Conservation (phyloP, 495 filamentous ascomycete species). For the Chaetomium cochliodes region DNA sequence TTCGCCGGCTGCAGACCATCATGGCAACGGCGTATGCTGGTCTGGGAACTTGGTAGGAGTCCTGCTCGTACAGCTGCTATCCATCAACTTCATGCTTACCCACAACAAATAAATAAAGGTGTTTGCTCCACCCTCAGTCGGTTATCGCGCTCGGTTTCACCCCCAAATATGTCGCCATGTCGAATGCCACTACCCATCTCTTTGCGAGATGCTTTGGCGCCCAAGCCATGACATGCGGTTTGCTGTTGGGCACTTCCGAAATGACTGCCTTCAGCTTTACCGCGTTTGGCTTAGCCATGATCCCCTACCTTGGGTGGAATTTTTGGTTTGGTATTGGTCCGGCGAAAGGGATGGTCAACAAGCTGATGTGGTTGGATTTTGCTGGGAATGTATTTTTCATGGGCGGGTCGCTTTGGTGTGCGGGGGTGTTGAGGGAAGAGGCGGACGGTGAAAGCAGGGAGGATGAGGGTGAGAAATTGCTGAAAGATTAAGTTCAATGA, state of each 20-base stretch:
- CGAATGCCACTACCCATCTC: conserved; percentile 27
- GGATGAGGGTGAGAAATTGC: no score
- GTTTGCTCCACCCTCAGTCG: conserved; percentile 30
- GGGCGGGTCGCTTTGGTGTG: conserved; percentile 26
- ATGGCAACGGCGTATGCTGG: conserved; percentile 27
- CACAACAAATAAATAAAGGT: conserved; percentile 18
- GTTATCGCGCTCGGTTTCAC: conserved; percentile 30
- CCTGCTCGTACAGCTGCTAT: background rate
- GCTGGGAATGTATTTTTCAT: conserved; percentile 30
- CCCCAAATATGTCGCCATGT: conserved; percentile 24
- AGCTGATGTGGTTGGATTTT: conserved; percentile 32
- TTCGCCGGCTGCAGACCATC: conserved; percentile 29
- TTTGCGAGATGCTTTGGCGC: conserved; percentile 34
- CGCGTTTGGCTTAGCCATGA: conserved; percentile 32
- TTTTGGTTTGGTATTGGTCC: conserved; percentile 33
- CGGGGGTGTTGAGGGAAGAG: conserved; percentile 26
- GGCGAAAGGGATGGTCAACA: conserved; percentile 27
- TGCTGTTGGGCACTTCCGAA: conserved; percentile 28
- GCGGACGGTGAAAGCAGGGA: no score
- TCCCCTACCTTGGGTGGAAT: conserved; percentile 33
- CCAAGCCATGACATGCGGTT: conserved; percentile 35
- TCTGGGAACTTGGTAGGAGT: conserved; percentile 29
- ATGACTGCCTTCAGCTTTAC: conserved; percentile 30
- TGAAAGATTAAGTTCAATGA: no score
- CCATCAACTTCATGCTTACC: no score